Evolutionary conservation across 805 yeast species (phyloP), one percentile per base, ranked within the genome.

Genomic region (Cyberlindnera americana): DNA sequence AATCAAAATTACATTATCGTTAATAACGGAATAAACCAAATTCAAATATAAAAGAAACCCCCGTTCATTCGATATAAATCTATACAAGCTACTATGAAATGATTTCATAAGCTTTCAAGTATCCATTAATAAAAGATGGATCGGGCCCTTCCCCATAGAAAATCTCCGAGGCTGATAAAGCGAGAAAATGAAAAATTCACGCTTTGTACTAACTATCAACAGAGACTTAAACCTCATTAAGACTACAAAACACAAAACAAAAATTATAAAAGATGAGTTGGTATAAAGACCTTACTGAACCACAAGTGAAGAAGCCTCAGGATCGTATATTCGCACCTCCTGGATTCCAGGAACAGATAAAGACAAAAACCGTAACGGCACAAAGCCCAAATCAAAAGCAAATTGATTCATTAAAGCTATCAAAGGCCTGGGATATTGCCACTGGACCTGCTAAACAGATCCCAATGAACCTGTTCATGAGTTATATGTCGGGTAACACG

Each of bases 381-480:
- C 23, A 16, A 19, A 21, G 38, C 9, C 41, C 42, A 16, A 26
- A 34, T 23, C 27, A 34, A 15, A 31, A 32, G 12, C 49, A 49
- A 30, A 21, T 44, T 13, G 46, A 47, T 19, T 39, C 40, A 2
- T 34, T 46, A n/a, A 50, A 41, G 26, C 31, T 18, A 2, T 11
- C 37, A 54, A 84, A 83, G 54, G 90, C 95, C 0, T 88, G 96
- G 95, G 93, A 85, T 42, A 57, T 85, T 27, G 95, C 96, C 3
- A 62, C 75, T 13, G 78, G 79, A 1, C 96, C 97, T 0, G 85
- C 88, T 3, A 91, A 89, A 57, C 64, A 75, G 21, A 73, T 93
- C n/a, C 95, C 97, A 7, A 84, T 88, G 95, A 93, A 87, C 55
- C 61, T 85, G 35, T 66, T 87, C 34, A 87, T 91, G 95, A 79